Evolutionary conservation across 2,329 filamentous ascomycete species (phyloP).

Genomic region (Penicillium sp.): DNA sequence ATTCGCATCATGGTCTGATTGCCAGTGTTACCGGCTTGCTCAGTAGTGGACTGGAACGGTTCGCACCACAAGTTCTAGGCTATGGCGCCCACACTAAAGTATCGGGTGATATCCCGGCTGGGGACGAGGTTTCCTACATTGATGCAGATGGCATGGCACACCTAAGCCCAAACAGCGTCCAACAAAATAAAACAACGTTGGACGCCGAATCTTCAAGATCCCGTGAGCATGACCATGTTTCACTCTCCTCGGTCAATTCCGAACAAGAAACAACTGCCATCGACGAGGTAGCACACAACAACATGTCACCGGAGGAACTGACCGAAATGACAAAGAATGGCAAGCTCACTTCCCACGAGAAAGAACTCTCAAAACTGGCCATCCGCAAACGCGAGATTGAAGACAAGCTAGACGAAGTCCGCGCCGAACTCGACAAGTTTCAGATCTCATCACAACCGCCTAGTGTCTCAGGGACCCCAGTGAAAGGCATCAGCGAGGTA

Average conservation of each 20-base stretch:
- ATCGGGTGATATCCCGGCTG: slow-evolving; percentile 11
- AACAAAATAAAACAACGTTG: not conserved
- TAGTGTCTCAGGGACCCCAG: slow-evolving; percentile 7
- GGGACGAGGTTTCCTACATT: not conserved
- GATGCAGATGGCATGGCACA: not conserved
- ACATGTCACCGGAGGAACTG: slow-evolving; percentile 25
- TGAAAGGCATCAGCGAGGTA: slow-evolving; percentile 16
- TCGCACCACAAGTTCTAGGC: slow-evolving; percentile 53
- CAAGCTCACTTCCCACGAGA: slow-evolving; percentile 41
- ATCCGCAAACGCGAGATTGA: slow-evolving; percentile 43
- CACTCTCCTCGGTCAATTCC: slow-evolving; percentile 22
- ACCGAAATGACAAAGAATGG: slow-evolving; percentile 31
- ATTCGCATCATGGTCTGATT: slow-evolving; percentile 36
- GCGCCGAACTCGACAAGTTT: slow-evolving; percentile 36
- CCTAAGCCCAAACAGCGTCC: not conserved
- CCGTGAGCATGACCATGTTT: slow-evolving; percentile 19
- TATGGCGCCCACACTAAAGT: slow-evolving; percentile 42
- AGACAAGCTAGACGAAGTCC: slow-evolving; percentile 38
- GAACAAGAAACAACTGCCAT: slow-evolving; percentile 17
- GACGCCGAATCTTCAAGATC: not conserved
- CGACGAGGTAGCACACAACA: slow-evolving; percentile 22
- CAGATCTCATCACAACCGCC: slow-evolving; percentile 15
- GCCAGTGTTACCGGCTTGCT: slow-evolving; percentile 39
- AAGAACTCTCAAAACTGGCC: slow-evolving; percentile 45
- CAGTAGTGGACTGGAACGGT: slow-evolving; percentile 49